These are phyloP conservation scores for Alternaria ethzedia DNA, from an alignment of 2,329 filamentous ascomycete species.

Conservation along the genomic window DNA sequence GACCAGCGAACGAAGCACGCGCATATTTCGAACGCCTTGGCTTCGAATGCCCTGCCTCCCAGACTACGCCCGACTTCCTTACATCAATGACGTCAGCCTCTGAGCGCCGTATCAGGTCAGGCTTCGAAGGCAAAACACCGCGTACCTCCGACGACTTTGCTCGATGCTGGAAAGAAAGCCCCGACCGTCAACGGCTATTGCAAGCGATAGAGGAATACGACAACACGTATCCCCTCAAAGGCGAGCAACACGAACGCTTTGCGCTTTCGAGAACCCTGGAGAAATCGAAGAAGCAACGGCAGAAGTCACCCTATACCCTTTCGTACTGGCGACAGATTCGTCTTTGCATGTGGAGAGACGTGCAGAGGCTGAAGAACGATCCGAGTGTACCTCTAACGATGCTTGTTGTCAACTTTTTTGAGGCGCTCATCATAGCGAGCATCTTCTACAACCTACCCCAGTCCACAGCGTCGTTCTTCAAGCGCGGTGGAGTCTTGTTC, in stretches of 20 bases:
- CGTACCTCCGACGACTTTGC: conserved; percentile 46
- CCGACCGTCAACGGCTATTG: conserved; percentile 46
- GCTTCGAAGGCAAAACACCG: conserved; percentile 51
- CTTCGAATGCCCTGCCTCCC: conserved; percentile 59
- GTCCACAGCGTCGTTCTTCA: conserved; percentile 60
- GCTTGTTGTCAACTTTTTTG: conserved; percentile 70
- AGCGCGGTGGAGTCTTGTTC: conserved; percentile 70
- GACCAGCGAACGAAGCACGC: conserved; percentile 64
- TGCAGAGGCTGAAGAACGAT: conserved; percentile 23
- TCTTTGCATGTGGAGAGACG: conserved; percentile 5
- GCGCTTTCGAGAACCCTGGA: conserved; percentile 51
- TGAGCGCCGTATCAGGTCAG: conserved; percentile 40
- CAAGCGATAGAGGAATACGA: conserved; percentile 52
- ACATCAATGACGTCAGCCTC: conserved; percentile 67
- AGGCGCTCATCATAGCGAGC: conserved; percentile 76
- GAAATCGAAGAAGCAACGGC: conserved; percentile 56
- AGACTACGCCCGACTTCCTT: conserved; percentile 75
- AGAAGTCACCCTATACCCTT: conserved; percentile 61
- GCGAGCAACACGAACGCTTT: conserved; percentile 47
- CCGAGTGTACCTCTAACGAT: conserved; percentile 66
- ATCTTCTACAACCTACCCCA: conserved; percentile 74
- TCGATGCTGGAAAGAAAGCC: conserved; percentile 59
- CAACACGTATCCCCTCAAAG: conserved; percentile 54
- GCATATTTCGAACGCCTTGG: conserved; percentile 72
- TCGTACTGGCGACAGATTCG: conserved; percentile 38